These are phyloP conservation scores for Fistulifera pelliculosa DNA, from an alignment of 108 stramenopile species.

Conservation along the genomic window DNA sequence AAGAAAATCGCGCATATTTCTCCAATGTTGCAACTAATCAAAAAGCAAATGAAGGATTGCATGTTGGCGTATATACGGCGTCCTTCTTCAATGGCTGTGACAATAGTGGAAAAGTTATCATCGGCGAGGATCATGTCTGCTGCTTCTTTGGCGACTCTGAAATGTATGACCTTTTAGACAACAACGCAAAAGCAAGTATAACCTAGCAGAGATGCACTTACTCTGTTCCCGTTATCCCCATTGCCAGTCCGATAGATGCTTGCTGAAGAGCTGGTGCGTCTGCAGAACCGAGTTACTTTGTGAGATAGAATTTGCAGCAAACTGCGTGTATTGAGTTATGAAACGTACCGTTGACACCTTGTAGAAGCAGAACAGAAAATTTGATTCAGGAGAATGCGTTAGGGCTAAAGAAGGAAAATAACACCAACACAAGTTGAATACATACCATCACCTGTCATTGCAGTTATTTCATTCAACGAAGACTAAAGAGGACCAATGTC, in stretches of 20 bases:
- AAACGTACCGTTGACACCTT: too few species aligned
- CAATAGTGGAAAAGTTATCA: slow-evolving; percentile 98
- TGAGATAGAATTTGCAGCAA: too few species aligned
- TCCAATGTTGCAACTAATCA: slow-evolving; percentile 96
- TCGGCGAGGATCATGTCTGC: slow-evolving; percentile 95
- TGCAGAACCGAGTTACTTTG: too few species aligned
- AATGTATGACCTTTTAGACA: not conserved
- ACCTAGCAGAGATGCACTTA: slow-evolving; percentile 63
- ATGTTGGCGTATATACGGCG: slow-evolving; percentile 96
- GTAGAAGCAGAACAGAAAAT: too few species aligned
- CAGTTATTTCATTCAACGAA: slow-evolving; percentile 80
- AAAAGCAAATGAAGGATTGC: slow-evolving; percentile 98
- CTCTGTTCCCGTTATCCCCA: slow-evolving; percentile 91
- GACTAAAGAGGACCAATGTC: too few species aligned
- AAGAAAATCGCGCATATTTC: slow-evolving; percentile 94
- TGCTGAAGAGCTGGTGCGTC: slow-evolving; percentile 99
- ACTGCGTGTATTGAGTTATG: too few species aligned
- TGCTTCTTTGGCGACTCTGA: slow-evolving; percentile 59
- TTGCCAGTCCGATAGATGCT: slow-evolving; percentile 92
- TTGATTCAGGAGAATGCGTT: not conserved
- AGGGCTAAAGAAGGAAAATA: not conserved
- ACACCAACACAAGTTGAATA: not conserved
- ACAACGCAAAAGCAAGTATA: slow-evolving; percentile 9
- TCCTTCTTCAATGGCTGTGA: slow-evolving; percentile 94
- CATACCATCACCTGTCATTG: slow-evolving; percentile 91